Conservation (phyloP, 306 rosid species). For the Sicyos edulis region DNA sequence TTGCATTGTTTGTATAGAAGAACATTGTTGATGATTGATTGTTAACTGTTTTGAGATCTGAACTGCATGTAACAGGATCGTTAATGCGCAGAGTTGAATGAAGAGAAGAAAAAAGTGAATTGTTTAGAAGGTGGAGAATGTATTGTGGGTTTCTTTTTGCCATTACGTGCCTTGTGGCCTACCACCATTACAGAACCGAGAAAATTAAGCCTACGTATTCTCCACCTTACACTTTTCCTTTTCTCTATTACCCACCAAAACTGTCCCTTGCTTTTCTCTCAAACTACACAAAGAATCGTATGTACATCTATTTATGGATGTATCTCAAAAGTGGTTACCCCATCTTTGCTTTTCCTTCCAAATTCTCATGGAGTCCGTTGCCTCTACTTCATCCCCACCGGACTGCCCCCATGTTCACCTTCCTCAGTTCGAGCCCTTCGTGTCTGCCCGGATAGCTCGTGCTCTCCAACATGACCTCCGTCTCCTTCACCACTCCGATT, state of each 20-base stretch:
- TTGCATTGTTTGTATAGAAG: not conserved
- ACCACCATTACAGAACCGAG: constrained; percentile 14
- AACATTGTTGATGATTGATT: not conserved
- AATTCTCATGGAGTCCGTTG: constrained; percentile 47
- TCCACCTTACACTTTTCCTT: not conserved
- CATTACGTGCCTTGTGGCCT: constrained; percentile 20
- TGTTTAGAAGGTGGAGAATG: not conserved
- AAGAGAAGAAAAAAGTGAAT: not conserved
- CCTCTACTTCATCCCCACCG: constrained; percentile 40
- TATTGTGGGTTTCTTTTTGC: not conserved
- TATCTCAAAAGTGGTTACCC: not conserved
- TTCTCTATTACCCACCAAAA: not conserved
- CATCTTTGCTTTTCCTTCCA: not conserved
- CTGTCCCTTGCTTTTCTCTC: not conserved
- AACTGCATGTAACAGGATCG: constrained; percentile 7
- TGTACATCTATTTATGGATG: not conserved
- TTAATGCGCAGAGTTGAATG: not conserved
- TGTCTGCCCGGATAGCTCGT: constrained; percentile 54
- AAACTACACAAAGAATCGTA: constrained; percentile 14
- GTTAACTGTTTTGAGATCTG: not conserved
- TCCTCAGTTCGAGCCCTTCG: constrained; percentile 36
- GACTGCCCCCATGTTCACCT: constrained; percentile 19
- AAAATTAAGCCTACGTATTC: constrained; percentile 9
- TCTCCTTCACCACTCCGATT: constrained; percentile 63
- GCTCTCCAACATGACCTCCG: constrained; percentile 70